Evolutionary conservation across 2,329 filamentous ascomycete genomes (phyloP), one percentile per base, ranked within the genome.

Genomic region (Fusarium sp.): DNA sequence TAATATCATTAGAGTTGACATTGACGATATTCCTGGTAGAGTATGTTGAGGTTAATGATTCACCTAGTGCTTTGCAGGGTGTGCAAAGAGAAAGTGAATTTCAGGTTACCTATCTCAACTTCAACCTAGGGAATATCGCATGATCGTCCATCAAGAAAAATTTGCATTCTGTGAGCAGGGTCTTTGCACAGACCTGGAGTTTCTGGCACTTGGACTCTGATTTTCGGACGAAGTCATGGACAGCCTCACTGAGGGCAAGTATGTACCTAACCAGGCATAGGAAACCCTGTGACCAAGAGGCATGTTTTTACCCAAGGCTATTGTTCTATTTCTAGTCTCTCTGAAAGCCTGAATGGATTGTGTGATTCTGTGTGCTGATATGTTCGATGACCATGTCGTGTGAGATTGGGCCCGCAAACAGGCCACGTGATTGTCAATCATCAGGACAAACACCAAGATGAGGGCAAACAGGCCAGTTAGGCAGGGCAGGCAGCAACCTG

Each of bases 231-330:
- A 57, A 57, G 53, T 23, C 53, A 57, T 25, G 9, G 28, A 33
- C 28, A 43, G 38, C n/a, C 53, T 57, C 53, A 33, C 21, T 15
- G 18, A 35, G 32, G 12, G 32, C 18, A 16, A 16, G 13, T 9
- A 15, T 19, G 13, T 35, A 33, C 16, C 21, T 23, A 52, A 25
- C 9, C 18, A 35, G 6, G 3, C 32, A 52, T 11, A 18, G 30
- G 9, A 9, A 25, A 15, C 9, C 32, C 32, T 25, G 9, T 15
- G 12, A 11, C n/a, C 9, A 52, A 35, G 49, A 16, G 9, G 2
- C 9, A 35, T 12, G 16, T 2, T 12, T 52, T 35, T 2, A 4
- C 6, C 2, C 18, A 11, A 1, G 25, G 9, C 4, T 2, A 6
- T 25, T 35, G 32, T 21, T 9, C 12, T 5, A 15, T 3, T 52